Evolutionary conservation across 2,329 filamentous ascomycete genomes (phyloP).

Genomic region (Alternaria alternata): DNA sequence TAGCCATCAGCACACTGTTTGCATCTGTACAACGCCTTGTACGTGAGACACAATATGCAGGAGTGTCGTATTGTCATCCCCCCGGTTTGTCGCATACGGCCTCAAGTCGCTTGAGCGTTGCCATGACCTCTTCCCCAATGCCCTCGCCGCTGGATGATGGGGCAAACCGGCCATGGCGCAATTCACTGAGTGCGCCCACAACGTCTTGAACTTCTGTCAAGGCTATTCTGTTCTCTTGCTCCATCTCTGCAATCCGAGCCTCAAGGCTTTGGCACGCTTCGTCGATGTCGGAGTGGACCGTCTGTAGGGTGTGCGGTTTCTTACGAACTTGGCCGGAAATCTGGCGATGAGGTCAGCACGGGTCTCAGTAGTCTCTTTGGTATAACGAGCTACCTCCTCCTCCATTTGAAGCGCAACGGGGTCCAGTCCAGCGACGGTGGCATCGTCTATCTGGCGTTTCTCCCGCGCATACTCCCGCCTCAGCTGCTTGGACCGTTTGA

Average conservation of each 20-base stretch:
- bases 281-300: conserved; percentile 74
- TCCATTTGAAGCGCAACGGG: conserved; percentile 70
- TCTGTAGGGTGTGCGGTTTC: conserved; percentile 66
- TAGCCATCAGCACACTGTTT: background rate
- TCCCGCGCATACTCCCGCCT: conserved; percentile 65
- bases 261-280: conserved; percentile 71
- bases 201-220: conserved; percentile 69
- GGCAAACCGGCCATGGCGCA: conserved; percentile 78
- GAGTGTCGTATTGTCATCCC: conserved; percentile 22
- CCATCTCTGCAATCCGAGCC: conserved; percentile 70
- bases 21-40: background rate
- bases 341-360: conserved; percentile 50
- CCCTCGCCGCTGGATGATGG: conserved; percentile 62
- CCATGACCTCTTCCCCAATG: conserved; percentile 71
- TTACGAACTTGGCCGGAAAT: conserved; percentile 62
- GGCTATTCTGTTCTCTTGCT: conserved; percentile 69
- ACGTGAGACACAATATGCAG: background rate
- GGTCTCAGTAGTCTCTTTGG: background rate
- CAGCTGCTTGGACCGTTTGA: conserved; percentile 66
- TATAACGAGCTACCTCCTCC: conserved; percentile 46
- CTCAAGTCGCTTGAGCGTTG: conserved; percentile 71
- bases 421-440: conserved; percentile 59
- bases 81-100: conserved; percentile 60
- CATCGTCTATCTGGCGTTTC: conserved; percentile 62
- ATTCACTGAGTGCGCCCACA: conserved; percentile 78